Percentiles rank a stretch among this genome's conserved stretches.
phyloP scores from a whole-genome alignment of 345 rosid species.

The Cardamine resedifolia region DNA sequence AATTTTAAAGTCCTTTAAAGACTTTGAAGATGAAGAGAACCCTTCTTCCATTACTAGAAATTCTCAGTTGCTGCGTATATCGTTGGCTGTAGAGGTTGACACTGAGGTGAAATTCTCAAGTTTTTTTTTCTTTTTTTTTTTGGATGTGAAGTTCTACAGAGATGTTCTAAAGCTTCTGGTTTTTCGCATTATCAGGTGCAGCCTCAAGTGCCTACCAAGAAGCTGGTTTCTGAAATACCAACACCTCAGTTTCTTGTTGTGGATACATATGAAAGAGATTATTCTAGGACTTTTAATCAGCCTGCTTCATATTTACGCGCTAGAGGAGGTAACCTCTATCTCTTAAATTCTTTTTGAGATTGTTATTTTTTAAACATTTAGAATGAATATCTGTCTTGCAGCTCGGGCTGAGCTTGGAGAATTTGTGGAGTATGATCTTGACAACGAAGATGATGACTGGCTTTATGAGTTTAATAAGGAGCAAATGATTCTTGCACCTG shows the following conservation, averaged over 20 bases:
- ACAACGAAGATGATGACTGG: constrained; percentile 99
- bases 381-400: constrained; percentile 58
- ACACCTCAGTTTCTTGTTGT: constrained; percentile 83
- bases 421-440: constrained; percentile 94
- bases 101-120: constrained; percentile 42
- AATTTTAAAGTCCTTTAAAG: constrained; percentile 79
- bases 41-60: constrained; percentile 67
- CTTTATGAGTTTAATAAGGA: constrained; percentile 63
- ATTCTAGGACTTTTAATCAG: constrained; percentile 65
- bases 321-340: constrained; percentile 64
- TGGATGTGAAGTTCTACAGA: background rate
- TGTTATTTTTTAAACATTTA: constrained; percentile 36
- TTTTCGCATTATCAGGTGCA: constrained; percentile 42
- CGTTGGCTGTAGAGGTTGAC: constrained; percentile 48
- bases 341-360: background rate
- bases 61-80: constrained; percentile 65
- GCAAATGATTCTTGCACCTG: constrained; percentile 51
- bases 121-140: background rate
- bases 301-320: constrained; percentile 81
- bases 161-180: background rate
- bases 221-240: constrained; percentile 72
- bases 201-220: constrained; percentile 55
- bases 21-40: constrained; percentile 88
- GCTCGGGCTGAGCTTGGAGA: constrained; percentile 98
- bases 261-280: constrained; percentile 86